Percentiles rank a stretch among this genome's conserved stretches.
These are phyloP conservation scores for Pholiota microspora DNA, from an alignment of 768 basidiomycete species.

Conservation along the genomic window DNA sequence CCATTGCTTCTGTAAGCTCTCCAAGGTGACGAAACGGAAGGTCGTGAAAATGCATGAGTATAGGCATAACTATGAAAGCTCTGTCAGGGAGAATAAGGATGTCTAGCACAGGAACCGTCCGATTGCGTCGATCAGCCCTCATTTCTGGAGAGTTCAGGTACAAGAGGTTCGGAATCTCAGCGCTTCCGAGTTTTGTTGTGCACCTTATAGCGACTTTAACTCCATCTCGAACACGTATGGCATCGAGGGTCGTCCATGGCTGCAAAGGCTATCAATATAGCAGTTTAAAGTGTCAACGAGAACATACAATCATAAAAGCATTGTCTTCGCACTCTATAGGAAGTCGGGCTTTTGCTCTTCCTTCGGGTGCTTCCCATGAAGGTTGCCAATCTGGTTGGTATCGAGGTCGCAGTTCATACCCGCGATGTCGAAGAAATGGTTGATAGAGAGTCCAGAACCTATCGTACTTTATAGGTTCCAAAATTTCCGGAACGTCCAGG, in stretches of 20 bases:
- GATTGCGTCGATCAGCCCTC: neutral
- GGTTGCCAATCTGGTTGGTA: conserved; percentile 9
- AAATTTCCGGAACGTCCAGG: neutral
- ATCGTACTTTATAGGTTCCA: neutral
- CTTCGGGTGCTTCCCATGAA: conserved; percentile 3
- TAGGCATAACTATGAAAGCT: conserved; percentile 2
- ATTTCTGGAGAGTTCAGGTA: neutral
- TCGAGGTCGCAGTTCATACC: conserved; percentile 4
- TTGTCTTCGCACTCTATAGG: neutral
- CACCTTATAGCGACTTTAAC: neutral
- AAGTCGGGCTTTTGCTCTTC: neutral
- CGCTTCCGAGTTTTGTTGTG: neutral
- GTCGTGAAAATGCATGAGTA: neutral
- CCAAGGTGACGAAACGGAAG: neutral
- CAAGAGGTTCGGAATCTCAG: neutral
- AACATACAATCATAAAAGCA: neutral
- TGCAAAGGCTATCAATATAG: neutral
- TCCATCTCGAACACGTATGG: neutral
- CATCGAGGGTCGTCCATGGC: neutral
- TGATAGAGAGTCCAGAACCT: neutral
- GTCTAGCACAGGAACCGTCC: neutral
- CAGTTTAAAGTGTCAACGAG: neutral
- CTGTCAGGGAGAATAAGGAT: neutral
- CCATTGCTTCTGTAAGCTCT: neutral
- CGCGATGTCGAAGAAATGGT: neutral